Base-by-base conservation (phyloP, 768 basidiomycete species). In the Phanerochaete sordida region DNA sequence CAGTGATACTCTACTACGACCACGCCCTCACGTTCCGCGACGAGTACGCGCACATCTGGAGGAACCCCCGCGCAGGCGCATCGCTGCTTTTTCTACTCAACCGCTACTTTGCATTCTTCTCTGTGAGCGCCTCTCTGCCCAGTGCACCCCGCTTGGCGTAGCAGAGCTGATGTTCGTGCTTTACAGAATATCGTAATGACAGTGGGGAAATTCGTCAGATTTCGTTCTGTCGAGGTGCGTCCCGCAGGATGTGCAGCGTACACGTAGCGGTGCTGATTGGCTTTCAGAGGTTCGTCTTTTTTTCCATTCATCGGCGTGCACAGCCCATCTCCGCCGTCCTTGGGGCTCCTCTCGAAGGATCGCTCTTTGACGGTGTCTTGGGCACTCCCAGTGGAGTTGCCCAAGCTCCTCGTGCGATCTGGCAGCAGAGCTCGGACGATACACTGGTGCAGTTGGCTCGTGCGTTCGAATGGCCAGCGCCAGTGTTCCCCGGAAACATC, bases 41-140 rank as follows among this genome's bases (percentile, higher is more conserved):
- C 23, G 69, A 70, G 59, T 59, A 68, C 37, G 33, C 45, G 30
- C 60, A 64, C 56, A 58, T 65, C 24, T 70, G 69, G 69, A 44
- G 28, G 5, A 59, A 60, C 19, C 62, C 60, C 23, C 62, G 58
- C 23, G 58, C 61, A 0, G 56, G 47, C 26, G 65, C 61, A 27
- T 58, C 69, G 44, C 49, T 53, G 45, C 61, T 51, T n/a, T 70
- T 68, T 60, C 59, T 70, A 23, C 31, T 67, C 9, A 70, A 66
- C 51, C 69, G 69, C 31, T 70, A 70, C 56, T 60, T 68, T 12
- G 62, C 65, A 30, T 56, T 61, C 15, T 27, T 62, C 23, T 49
- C 49, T 37, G 60, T 61, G 30, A 30, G 59, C 37, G 24, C 54
- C n/a, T 45, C 43, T 54, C 35, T 7, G 8, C 31, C 15, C 2